These are phyloP conservation scores for Spizellomyces sp. DNA, from an alignment of 192 early-diverging fungal genomes.

Conservation along the genomic window DNA sequence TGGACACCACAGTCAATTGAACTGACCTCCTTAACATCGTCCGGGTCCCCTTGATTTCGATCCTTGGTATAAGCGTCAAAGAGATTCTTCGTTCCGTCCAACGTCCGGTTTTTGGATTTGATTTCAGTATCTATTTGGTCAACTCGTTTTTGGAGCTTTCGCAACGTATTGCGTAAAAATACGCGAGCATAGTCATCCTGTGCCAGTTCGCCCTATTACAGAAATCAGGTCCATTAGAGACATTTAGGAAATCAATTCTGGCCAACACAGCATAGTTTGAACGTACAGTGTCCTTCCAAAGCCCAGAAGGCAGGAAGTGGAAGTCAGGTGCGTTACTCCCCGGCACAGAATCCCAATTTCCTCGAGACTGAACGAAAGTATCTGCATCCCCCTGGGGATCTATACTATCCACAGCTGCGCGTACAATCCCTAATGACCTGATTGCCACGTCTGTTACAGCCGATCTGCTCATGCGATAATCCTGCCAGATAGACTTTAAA, in stretches of 20 bases:
- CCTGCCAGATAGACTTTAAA: conserved; percentile 55
- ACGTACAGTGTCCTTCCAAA: conserved; percentile 43
- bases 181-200: conserved; percentile 60
- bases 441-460: conserved; percentile 10
- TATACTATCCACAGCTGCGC: conserved; percentile 42
- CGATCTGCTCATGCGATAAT: conserved; percentile 51
- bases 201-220: conserved; percentile 45
- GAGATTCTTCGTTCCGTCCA: conserved; percentile 54
- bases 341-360: conserved; percentile 3
- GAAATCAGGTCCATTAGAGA: neutral
- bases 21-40: conserved; percentile 61
- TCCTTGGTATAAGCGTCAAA: conserved; percentile 53
- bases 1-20: neutral
- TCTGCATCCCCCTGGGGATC: conserved; percentile 57
- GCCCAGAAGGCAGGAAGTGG: conserved; percentile 33
- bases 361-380: conserved; percentile 10
- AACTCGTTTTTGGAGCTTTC: conserved; percentile 55
- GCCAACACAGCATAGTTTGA: neutral
- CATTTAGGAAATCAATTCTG: neutral
- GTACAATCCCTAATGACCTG: conserved; percentile 35
- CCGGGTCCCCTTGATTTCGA: conserved; percentile 56
- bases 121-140: conserved; percentile 54
- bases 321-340: conserved; percentile 24
- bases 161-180: conserved; percentile 69
- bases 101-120: conserved; percentile 45